These are phyloP conservation scores for Moesziomyces sp. DNA, from an alignment of 1,284 basidiomycete species.

Conservation along the genomic window DNA sequence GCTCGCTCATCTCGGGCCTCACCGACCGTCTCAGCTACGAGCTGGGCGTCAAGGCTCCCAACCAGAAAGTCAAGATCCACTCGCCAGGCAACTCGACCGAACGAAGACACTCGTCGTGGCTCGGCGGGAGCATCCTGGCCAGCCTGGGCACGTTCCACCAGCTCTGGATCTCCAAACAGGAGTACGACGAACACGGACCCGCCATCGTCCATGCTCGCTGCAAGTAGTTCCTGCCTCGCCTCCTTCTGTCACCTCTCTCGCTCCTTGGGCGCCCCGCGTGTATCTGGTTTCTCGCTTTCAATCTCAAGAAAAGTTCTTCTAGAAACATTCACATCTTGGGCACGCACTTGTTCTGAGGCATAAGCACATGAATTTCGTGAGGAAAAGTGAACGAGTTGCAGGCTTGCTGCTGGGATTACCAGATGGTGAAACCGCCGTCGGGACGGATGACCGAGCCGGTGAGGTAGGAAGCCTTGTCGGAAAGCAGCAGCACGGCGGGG, in stretches of 20 bases:
- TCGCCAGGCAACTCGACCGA: constrained; percentile 65
- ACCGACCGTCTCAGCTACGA: constrained; percentile 85
- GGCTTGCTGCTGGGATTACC: constrained; percentile 33
- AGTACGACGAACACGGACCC: constrained; percentile 66
- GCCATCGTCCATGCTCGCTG: constrained; percentile 65
- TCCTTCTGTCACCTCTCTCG: not conserved
- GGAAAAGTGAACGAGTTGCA: no score
- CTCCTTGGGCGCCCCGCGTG: no score
- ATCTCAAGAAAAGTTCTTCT: no score
- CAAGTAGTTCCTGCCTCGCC: constrained; percentile 33
- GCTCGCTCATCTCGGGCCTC: constrained; percentile 85
- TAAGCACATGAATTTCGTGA: no score
- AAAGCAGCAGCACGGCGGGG: constrained; percentile 62
- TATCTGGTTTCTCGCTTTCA: no score
- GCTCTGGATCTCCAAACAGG: constrained; percentile 66
- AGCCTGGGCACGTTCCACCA: constrained; percentile 66
- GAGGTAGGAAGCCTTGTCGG: constrained; percentile 65
- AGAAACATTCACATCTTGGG: no score
- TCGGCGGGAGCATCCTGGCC: constrained; percentile 64
- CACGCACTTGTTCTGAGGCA: no score
- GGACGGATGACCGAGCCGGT: constrained; percentile 58
- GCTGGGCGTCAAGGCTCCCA: constrained; percentile 79
- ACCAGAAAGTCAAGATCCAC: constrained; percentile 69
- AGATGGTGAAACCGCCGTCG: constrained; percentile 66
- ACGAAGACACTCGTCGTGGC: constrained; percentile 63